Base-by-base conservation (phyloP, 257 asterid genomes). In the Jacaranda mimosifolia region DNA sequence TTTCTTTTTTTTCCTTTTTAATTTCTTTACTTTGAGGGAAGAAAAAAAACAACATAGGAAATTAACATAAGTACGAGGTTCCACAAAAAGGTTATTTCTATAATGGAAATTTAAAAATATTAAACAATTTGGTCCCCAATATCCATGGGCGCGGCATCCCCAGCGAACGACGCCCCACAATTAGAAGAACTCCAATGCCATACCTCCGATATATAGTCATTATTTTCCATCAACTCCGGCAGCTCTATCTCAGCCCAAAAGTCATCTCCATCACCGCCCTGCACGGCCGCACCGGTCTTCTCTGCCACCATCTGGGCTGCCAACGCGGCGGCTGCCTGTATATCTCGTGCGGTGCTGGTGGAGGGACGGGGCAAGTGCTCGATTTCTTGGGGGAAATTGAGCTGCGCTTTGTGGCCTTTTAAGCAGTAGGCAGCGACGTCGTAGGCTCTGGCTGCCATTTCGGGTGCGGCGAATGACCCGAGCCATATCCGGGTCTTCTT, bases 381-480 rank as follows among this genome's bases (percentile, higher is more conserved):
- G 52, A 83, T 83, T 18, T 83, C 86, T 0, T 77, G 55, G 0
- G 96, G 93, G 53, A 90, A 90, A 32, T 90, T 90, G 64, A 90
- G 88, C 48, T 78, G 83, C 0, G 93, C 88, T 5, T 79, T 80
- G 56, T 56, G 40, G 7, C 96, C 96, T 51, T 85, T 88, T 15
- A 90, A 69, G 73, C 87, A 83, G 11, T 83, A 59, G 0, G 96
- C 96, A 0, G 96, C 92, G 46, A 91, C 94, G 77, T 91, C 94
- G 84, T 89, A 85, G 0, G 96, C 96, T 45, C 92, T 39, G 10
- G 96, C 96, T 0, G 96, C 96, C 96, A 89, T 90, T 43, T 88
- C 93, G 3, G 94, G 91, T 1, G 84, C 64, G 19, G 91, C 83
- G 71, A 84, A 91, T 1, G 94, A 84, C 17, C 96, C 96, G 3